Percentiles rank a stretch among this genome's conserved stretches.
Evolutionary conservation across 1,139 yeast species (phyloP).

Genomic region (Hansenula sp.): DNA sequence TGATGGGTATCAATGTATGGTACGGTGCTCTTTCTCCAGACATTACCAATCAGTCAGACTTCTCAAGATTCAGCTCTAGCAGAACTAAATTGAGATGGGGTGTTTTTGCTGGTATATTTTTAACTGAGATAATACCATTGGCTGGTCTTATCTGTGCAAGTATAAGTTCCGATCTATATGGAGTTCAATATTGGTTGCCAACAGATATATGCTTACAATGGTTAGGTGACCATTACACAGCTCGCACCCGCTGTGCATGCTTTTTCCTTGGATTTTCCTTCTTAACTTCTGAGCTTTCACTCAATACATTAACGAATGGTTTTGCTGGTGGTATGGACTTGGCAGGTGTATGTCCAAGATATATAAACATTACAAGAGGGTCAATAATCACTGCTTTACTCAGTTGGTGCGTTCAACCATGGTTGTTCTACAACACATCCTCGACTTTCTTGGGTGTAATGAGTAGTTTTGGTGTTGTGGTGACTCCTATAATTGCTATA

Average conservation of each 20-base stretch:
- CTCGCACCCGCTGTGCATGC: conserved; percentile 34
- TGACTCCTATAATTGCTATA: conserved; percentile 31
- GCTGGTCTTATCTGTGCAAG: conserved; percentile 34
- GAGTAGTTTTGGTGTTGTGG: conserved; percentile 30
- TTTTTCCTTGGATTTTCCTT: conserved; percentile 33
- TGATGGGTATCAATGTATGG: conserved; percentile 24
- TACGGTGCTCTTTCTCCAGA: conserved; percentile 33
- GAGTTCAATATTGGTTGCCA: conserved; percentile 31
- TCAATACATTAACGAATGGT: conserved; percentile 34
- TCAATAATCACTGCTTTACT: conserved; percentile 29
- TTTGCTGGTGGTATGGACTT: conserved; percentile 40
- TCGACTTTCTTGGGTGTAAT: conserved; percentile 30
- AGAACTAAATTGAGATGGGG: conserved; percentile 21
- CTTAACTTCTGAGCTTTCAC: conserved; percentile 30
- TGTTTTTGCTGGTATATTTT: conserved; percentile 24
- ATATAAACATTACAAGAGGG: conserved; percentile 33
- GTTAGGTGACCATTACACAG: conserved; percentile 26
- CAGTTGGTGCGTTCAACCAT: conserved; percentile 34
- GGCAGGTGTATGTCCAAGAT: conserved; percentile 33
- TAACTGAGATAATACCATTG: conserved; percentile 34
- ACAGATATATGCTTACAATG: conserved; percentile 29
- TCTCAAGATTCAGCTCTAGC: conserved; percentile 33
- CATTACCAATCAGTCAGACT: conserved; percentile 40
- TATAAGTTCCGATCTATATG: conserved; percentile 26
- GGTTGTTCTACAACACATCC: conserved; percentile 34